phyloP scores from a whole-genome alignment of 2,329 filamentous ascomycete genomes.

The Grosmannia penicillata region DNA sequence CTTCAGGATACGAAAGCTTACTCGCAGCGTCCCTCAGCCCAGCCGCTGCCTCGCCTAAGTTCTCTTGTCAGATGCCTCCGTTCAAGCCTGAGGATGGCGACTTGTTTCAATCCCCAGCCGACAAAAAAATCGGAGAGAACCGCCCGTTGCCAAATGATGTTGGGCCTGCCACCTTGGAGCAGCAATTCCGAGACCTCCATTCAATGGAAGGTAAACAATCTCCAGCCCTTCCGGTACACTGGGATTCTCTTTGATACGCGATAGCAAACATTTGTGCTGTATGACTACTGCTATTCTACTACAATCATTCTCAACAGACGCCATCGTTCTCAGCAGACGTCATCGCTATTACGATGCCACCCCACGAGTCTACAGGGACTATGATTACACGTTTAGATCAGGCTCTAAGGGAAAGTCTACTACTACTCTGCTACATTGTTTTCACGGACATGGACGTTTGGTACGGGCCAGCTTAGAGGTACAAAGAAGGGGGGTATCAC shows the following conservation, averaged over 20 bases:
- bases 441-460: no score
- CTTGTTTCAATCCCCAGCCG: constrained; percentile 9
- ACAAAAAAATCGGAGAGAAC: constrained; percentile 27
- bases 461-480: no score
- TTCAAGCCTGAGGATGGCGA: constrained; percentile 9
- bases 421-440: no score
- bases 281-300: no score
- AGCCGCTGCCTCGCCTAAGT: constrained; percentile 2
- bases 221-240: constrained; percentile 6
- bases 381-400: no score
- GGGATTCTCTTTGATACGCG: background rate
- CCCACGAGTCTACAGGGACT: no score
- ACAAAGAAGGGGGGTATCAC: no score
- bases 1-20: constrained; percentile 7
- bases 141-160: constrained; percentile 19
- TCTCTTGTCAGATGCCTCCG: constrained; percentile 8
- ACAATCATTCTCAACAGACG: no score
- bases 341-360: background rate
- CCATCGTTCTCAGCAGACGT: background rate
- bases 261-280: background rate
- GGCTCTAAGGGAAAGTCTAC: no score
- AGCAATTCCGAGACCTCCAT: constrained; percentile 12
- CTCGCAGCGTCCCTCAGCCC: constrained; percentile 8
- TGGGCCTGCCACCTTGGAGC: constrained; percentile 16
- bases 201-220: constrained; percentile 7